Percentiles rank a stretch among this genome's conserved stretches.
Conservation (phyloP, 1,284 basidiomycete genomes). For the Butyriboletus regius region DNA sequence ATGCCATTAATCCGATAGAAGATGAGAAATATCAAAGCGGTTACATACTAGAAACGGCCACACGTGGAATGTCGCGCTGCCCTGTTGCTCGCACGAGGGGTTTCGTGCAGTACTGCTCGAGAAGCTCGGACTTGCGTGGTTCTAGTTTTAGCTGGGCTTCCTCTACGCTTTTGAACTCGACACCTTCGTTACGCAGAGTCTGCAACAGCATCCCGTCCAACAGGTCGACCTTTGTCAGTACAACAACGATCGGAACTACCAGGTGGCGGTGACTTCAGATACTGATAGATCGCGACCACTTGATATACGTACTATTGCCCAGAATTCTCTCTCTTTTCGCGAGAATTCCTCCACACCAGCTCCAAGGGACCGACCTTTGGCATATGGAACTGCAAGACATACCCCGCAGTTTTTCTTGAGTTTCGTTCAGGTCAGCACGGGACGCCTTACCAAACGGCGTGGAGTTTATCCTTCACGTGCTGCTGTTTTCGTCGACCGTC, state of each 20-base stretch:
- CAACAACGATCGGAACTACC: not conserved
- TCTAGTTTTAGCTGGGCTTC: not conserved
- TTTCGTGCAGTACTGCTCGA: not conserved
- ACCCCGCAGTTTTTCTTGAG: not conserved
- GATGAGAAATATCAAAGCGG: not conserved
- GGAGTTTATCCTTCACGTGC: not conserved
- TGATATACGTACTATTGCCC: not conserved
- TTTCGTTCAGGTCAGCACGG: too few relatives aligned
- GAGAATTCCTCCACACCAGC: conserved; percentile 1
- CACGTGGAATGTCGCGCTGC: not conserved
- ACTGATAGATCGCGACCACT: too few relatives aligned
- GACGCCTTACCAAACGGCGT: not conserved
- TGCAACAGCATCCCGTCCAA: not conserved
- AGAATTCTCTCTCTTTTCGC: not conserved
- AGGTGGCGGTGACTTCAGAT: not conserved
- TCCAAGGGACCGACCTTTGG: not conserved
- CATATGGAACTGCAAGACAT: not conserved
- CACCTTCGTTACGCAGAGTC: not conserved
- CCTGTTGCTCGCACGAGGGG: not conserved
- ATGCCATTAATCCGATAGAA: not conserved
- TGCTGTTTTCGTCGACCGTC: not conserved
- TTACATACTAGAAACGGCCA: not conserved
- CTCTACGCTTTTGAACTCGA: not conserved
- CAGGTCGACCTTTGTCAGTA: not conserved
- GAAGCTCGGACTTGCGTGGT: not conserved